Percentiles rank a stretch among this genome's conserved stretches.
Evolutionary conservation across 345 rosid genomes (phyloP).

Genomic region (Cochlearia excelsa): DNA sequence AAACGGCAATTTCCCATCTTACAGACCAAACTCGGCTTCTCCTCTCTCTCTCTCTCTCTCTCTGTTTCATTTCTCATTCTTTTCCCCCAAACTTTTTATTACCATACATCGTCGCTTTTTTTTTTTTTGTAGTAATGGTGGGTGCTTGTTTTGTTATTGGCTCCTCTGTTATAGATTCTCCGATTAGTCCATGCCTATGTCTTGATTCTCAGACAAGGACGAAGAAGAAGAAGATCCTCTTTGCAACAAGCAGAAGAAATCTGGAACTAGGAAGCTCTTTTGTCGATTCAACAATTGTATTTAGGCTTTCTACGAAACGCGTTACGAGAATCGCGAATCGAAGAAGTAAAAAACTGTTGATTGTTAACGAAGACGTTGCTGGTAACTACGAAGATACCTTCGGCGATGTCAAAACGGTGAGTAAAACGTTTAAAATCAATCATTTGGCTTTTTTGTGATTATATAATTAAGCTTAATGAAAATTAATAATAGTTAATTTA

Average conservation of each 20-base stretch:
- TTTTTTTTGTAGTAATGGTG: constrained; percentile 43
- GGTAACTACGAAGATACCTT: constrained; percentile 90
- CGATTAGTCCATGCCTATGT: constrained; percentile 55
- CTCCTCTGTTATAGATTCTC: constrained; percentile 64
- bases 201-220: constrained; percentile 47
- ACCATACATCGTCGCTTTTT: neutral
- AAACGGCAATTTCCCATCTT: constrained; percentile 40
- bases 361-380: constrained; percentile 59
- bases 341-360: constrained; percentile 46
- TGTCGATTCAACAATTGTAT: constrained; percentile 52
- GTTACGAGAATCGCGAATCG: constrained; percentile 28
- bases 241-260: constrained; percentile 20
- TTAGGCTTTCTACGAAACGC: constrained; percentile 50
- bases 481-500: too few species aligned
- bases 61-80: constrained; percentile 16
- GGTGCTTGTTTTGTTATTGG: constrained; percentile 64
- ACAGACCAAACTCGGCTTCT: constrained; percentile 24
- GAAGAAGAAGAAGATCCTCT: constrained; percentile 41
- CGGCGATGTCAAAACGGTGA: constrained; percentile 73
- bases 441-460: too few species aligned
- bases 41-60: constrained; percentile 4
- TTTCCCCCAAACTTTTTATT: constrained; percentile 11
- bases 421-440: neutral
- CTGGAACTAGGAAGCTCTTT: constrained; percentile 58
- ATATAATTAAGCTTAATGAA: too few species aligned